Percentiles rank a stretch among this genome's conserved stretches.
Evolutionary conservation across 352 stramenopile species (phyloP).

Genomic region (Thraustochytrium striatum): DNA sequence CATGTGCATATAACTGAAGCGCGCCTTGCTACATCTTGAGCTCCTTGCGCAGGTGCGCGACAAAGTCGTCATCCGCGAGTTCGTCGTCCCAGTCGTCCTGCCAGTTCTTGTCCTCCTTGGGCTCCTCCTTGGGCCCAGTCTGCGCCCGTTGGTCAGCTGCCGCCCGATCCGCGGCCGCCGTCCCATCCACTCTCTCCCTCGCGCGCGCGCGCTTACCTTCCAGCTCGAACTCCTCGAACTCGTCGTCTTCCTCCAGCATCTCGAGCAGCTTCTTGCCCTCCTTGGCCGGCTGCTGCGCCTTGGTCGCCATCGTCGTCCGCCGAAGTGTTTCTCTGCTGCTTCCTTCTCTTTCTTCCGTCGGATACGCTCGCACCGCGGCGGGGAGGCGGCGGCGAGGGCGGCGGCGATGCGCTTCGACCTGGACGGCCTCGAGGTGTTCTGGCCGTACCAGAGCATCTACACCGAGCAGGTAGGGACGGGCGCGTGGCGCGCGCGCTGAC

Average conservation of each 20-base stretch:
- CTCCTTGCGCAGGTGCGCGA: slow-evolving; percentile 36
- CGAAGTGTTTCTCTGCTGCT: too few relatives aligned
- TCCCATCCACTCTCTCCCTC: not conserved
- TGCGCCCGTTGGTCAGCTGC: too few relatives aligned
- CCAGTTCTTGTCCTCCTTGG: slow-evolving; percentile 44
- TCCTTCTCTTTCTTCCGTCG: too few relatives aligned
- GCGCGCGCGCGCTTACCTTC: not conserved
- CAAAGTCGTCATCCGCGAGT: slow-evolving; percentile 31
- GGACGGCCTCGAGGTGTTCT: too few relatives aligned
- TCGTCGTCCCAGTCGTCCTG: slow-evolving; percentile 47
- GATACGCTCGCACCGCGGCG: too few relatives aligned
- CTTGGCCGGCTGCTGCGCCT: not conserved
- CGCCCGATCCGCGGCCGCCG: not conserved
- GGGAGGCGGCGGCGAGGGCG: not conserved
- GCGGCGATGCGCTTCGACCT: slow-evolving; percentile 20
- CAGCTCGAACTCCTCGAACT: slow-evolving; percentile 36
- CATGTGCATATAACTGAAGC: not conserved
- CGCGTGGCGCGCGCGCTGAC: slow-evolving; percentile 26
- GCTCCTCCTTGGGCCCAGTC: not conserved
- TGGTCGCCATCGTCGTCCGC: not conserved
- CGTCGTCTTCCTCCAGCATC: slow-evolving; percentile 47
- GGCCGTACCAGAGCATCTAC: slow-evolving; percentile 81
- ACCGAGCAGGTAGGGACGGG: too few relatives aligned
- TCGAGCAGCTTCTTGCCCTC: slow-evolving; percentile 34
- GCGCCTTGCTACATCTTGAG: slow-evolving; percentile 13